Evolutionary conservation across 2,329 filamentous ascomycete species (phyloP), one percentile per base, ranked within the genome.

Genomic region (Beauveria australis): DNA sequence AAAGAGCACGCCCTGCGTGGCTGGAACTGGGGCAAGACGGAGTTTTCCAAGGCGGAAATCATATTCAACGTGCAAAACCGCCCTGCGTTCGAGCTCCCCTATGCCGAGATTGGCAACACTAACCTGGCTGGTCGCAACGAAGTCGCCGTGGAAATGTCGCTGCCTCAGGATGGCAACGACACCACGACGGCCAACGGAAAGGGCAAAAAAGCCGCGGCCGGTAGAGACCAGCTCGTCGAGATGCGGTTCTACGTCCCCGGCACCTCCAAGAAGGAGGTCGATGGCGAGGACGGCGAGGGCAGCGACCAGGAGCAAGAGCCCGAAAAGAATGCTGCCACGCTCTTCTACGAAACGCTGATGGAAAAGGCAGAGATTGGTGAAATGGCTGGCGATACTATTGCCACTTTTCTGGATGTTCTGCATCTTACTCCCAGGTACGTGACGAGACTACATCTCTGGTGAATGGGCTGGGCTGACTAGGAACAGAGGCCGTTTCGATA

Each of bases 1-100:
- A 91, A 91, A 74, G 94, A 99, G 75, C 94, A 97, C 74, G 92
- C 94, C 26, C 79, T 99, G 62, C 87, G 94, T 67, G 94, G 94
- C 61, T 99, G 94, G 94, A 99, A 99, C 74, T 99, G 94, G 95
- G 94, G 94, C 69, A 99, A 97, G 77, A 91, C 91, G 65, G 94
- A 99, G 70, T 96, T 99, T 72, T 88, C 89, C 63, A 96, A 97
- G 76, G 89, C 92, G 59, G 94, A 99, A 78, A 84, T 99, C 60
- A 85, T 90, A 33, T 99, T 99, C 81, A 97, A 92, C 73, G 94
- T 99, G 43, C 92, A 96, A 72, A 99, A 97, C 75, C 87, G 92
- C 68, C 94, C 94, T 3, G 91, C 93, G 5, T 99, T 99, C 74
- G 94, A 97, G 75, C 87, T 99, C 5, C 92, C 95, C 14, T 99